These are phyloP conservation scores for Colletotrichum sp. DNA, from an alignment of 2,329 filamentous ascomycete genomes.

Conservation along the genomic window DNA sequence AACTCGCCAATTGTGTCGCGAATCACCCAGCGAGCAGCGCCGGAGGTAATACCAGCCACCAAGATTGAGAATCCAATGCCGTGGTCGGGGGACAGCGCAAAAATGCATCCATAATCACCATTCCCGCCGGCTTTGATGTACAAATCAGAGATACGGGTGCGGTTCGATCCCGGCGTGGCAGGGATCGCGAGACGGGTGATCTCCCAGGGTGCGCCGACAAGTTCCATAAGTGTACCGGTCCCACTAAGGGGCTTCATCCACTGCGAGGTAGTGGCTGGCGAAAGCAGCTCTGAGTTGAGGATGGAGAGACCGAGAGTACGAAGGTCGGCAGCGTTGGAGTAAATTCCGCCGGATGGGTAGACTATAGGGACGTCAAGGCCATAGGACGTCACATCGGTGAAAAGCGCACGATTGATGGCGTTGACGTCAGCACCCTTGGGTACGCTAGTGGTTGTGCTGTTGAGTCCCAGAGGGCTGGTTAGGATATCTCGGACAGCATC, in stretches of 20 bases:
- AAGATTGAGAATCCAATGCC: constrained; percentile 29
- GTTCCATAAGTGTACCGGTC: constrained; percentile 11
- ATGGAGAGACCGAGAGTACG: constrained; percentile 23
- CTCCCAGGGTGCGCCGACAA: constrained; percentile 26
- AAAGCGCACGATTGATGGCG: not conserved
- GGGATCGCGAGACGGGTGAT: constrained; percentile 21
- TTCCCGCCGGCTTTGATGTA: constrained; percentile 29
- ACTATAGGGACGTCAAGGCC: not conserved
- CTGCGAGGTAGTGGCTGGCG: not conserved
- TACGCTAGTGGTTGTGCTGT: not conserved
- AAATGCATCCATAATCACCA: constrained; percentile 25
- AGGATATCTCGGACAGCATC: not conserved
- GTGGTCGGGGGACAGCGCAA: constrained; percentile 25
- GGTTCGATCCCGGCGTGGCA: constrained; percentile 19
- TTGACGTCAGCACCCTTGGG: not conserved
- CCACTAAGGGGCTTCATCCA: constrained; percentile 26
- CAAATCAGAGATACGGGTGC: constrained; percentile 31
- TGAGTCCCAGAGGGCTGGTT: constrained; percentile 5
- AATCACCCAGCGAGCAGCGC: constrained; percentile 15
- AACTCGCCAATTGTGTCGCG: constrained; percentile 23
- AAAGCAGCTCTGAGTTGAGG: constrained; percentile 20
- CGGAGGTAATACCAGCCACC: constrained; percentile 22
- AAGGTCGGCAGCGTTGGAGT: constrained; percentile 2
- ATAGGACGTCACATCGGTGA: not conserved
- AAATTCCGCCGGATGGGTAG: constrained; percentile 9